Conservation (phyloP, 768 basidiomycete species). For the Tricholoma sp. region DNA sequence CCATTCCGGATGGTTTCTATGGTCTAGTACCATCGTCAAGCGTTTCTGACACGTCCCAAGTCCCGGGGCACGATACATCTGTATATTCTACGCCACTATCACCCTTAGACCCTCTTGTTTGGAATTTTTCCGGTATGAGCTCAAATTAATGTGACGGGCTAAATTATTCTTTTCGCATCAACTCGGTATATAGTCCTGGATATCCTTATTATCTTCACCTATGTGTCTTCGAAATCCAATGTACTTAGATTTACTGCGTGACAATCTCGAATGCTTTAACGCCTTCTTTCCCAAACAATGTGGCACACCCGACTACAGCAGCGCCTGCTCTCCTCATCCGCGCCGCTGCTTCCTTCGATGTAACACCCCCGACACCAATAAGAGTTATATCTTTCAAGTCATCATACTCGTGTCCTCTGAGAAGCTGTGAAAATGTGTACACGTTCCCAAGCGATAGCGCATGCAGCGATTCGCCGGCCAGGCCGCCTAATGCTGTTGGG, state of each 20-base stretch:
- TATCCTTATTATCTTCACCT: slow-evolving; percentile 11
- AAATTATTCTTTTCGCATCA: not conserved
- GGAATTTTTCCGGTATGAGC: slow-evolving; percentile 8
- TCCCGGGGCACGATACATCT: not conserved
- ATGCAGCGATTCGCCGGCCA: slow-evolving; percentile 76
- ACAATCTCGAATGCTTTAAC: slow-evolving; percentile 48
- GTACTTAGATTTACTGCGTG: not conserved
- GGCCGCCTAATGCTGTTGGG: slow-evolving; percentile 61
- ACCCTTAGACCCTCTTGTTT: slow-evolving; percentile 8
- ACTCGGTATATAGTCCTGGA: not conserved
- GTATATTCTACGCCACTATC: not conserved
- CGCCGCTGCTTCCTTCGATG: slow-evolving; percentile 47
- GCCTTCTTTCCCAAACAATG: slow-evolving; percentile 49
- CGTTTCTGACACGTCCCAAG: not conserved
- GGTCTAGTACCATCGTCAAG: not conserved
- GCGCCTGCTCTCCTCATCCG: slow-evolving; percentile 80
- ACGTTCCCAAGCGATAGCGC: slow-evolving; percentile 78
- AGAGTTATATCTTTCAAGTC: slow-evolving; percentile 48
- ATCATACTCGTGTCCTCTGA: slow-evolving; percentile 31
- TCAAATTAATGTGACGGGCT: not conserved
- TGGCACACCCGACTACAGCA: slow-evolving; percentile 57
- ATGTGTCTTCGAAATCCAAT: not conserved
- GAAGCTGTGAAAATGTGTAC: slow-evolving; percentile 49
- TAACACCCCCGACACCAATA: slow-evolving; percentile 84
- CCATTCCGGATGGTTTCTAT: not conserved